These are phyloP conservation scores for Cladosporium sphaerospermum DNA, from an alignment of 2,329 filamentous ascomycete genomes.

Conservation along the genomic window DNA sequence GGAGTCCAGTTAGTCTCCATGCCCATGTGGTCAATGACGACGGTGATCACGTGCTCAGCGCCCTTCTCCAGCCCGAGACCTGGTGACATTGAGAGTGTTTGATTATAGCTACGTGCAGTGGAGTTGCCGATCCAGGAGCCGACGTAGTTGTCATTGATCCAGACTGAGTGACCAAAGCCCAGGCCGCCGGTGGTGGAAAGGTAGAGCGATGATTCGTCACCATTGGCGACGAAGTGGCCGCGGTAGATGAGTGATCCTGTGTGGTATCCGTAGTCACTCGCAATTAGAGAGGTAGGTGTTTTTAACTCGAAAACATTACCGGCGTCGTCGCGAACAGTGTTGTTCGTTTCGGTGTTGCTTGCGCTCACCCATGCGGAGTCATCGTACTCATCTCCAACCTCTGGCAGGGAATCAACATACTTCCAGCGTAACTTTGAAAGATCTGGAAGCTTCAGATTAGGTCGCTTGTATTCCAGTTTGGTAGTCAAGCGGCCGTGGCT, in stretches of 20 bases:
- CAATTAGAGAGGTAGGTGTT: conserved; percentile 60
- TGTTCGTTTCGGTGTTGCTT: conserved; percentile 53
- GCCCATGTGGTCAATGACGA: conserved; percentile 69
- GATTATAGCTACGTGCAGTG: conserved; percentile 44
- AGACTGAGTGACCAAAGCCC: conserved; percentile 61
- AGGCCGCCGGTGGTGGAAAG: conserved; percentile 57
- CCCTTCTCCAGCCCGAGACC: conserved; percentile 45
- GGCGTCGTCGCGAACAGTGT: conserved; percentile 41
- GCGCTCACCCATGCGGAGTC: conserved; percentile 62
- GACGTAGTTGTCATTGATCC: conserved; percentile 58
- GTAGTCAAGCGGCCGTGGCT: conserved; percentile 46
- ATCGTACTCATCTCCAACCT: conserved; percentile 58
- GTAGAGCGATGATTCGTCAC: conserved; percentile 53
- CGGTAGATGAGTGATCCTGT: conserved; percentile 64
- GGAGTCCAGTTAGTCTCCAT: conserved; percentile 59
- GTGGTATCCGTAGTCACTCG: conserved; percentile 70
- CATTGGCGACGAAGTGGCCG: conserved; percentile 60
- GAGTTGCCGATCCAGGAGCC: conserved; percentile 58
- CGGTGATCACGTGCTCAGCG: conserved; percentile 55
- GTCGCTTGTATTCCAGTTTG: conserved; percentile 45
- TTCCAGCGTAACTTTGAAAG: conserved; percentile 60
- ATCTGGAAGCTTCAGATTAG: conserved; percentile 50
- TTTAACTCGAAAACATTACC: conserved; percentile 40
- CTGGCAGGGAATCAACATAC: conserved; percentile 64
- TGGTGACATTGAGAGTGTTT: conserved; percentile 43